Evolutionary conservation across 306 rosid genomes (phyloP), one percentile per base, ranked within the genome.

Genomic region (Lotus japonicus): DNA sequence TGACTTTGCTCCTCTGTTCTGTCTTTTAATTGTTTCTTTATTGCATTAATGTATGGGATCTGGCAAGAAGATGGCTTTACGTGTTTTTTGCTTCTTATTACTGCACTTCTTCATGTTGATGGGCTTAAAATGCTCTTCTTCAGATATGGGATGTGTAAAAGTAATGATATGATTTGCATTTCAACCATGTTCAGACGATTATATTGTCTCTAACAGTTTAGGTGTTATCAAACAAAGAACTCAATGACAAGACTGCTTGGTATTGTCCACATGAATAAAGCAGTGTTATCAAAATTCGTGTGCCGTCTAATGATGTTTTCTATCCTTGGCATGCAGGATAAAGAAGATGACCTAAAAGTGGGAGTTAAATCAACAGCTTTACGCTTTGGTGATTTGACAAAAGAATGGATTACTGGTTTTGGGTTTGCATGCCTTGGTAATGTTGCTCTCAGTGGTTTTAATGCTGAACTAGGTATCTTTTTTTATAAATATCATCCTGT

Each of bases 331-430:
- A 60, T 84, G 56, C 83, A 90, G 99, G 99, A 94, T 72, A 94
- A 94, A 77, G 92, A 82, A 59, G 99, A 94, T 39, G 97, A 90
- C 76, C 62, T 90, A 75, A 90, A 85, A 83, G 97, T 94, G 51
- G 96, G 96, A 77, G 88, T 90, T 78, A 90, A 88, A 77, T 94
- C 96, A 76, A 94, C 96, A n/a, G 99, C 99, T 71, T 79, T 94
- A 81, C 85, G 84, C 75, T 94, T 94, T 75, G 96, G 92, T 45
- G 96, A 85, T 82, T 90, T 68, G 8, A 88, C 96, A 0, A 90
- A 90, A 81, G 78, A 81, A 73, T 90, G 99, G 97, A 78, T 84
- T 74, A 45, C 86, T 28, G 88, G 85, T 71, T 94, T 94, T 76
- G 92, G 96, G 68, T 46, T 84, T 66, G 87, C 89, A 59, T 83